phyloP scores from a whole-genome alignment of 495 filamentous ascomycete genomes.

The Friedmanniomyces simplex region DNA sequence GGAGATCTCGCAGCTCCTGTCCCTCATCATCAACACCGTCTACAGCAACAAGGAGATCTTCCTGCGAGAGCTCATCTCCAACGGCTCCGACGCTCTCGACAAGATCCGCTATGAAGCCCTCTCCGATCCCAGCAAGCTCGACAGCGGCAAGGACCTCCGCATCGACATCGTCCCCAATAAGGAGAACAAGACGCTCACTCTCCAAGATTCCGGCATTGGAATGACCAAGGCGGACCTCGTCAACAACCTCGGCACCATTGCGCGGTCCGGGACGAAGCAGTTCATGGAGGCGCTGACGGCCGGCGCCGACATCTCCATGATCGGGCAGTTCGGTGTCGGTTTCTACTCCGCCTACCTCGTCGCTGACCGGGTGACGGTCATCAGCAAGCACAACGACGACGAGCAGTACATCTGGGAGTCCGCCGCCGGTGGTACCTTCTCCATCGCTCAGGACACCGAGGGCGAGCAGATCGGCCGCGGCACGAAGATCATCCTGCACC shows the following conservation, averaged over 20 bases:
- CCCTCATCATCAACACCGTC: conserved; percentile 99
- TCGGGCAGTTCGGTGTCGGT: conserved; percentile 99
- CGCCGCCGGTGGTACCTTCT: conserved; percentile 93
- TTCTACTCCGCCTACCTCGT: conserved; percentile 99
- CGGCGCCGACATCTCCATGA: conserved; percentile 99
- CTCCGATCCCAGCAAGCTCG: conserved; percentile 93
- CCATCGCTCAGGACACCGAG: conserved; percentile 79
- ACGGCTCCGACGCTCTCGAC: conserved; percentile 95
- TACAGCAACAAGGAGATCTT: conserved; percentile 99
- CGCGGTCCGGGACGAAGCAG: conserved; percentile 98
- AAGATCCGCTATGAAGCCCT: conserved; percentile 99
- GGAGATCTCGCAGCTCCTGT: conserved; percentile 99
- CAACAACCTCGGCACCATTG: conserved; percentile 99
- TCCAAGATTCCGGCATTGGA: conserved; percentile 96
- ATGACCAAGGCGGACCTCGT: conserved; percentile 97
- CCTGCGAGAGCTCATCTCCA: conserved; percentile 94
- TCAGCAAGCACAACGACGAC: conserved; percentile 98
- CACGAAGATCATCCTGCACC: conserved; percentile 93
- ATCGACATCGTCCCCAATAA: conserved; percentile 97
- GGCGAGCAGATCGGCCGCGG: conserved; percentile 85
- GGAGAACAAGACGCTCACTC: conserved; percentile 92
- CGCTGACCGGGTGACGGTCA: conserved; percentile 86
- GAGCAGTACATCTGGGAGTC: conserved; percentile 99
- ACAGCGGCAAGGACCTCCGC: conserved; percentile 89
- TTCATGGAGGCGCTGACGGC: conserved; percentile 99